Percentiles rank a stretch among this genome's conserved stretches.
phyloP scores from a whole-genome alignment of 768 basidiomycete species.

The Boletus pseudo-olivaceus region DNA sequence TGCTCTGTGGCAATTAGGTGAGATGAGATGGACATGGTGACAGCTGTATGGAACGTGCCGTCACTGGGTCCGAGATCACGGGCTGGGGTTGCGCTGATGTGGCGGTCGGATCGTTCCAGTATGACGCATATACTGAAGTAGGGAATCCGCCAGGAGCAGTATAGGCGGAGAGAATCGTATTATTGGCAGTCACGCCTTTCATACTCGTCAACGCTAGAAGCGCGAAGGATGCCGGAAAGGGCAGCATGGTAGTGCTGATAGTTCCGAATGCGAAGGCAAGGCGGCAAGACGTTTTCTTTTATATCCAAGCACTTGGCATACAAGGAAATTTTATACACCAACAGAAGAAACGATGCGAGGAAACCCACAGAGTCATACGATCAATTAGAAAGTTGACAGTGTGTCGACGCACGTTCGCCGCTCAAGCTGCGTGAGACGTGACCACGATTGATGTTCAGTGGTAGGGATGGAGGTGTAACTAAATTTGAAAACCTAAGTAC shows the following conservation, averaged over 20 bases:
- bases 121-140: conserved; percentile 53
- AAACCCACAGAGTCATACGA: background rate
- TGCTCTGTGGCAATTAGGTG: conserved; percentile 36
- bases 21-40: background rate
- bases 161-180: conserved; percentile 37
- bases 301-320: background rate
- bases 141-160: conserved; percentile 62
- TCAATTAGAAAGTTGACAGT: background rate
- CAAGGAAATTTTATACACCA: background rate
- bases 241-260: conserved; percentile 12
- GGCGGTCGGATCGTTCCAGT: conserved; percentile 67
- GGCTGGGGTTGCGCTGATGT: conserved; percentile 70
- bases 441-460: background rate
- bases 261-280: background rate
- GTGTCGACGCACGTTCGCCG: conserved; percentile 14
- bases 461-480: background rate
- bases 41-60: conserved; percentile 36
- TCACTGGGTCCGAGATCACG: conserved; percentile 64
- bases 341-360: background rate
- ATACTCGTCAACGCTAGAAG: conserved; percentile 10
- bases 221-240: conserved; percentile 7
- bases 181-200: conserved; percentile 2
- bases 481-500: background rate
- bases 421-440: background rate
- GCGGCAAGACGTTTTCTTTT: background rate